Evolutionary conservation across 371 early-diverging fungal species (phyloP).

Genomic region (Rhizopus delemar): DNA sequence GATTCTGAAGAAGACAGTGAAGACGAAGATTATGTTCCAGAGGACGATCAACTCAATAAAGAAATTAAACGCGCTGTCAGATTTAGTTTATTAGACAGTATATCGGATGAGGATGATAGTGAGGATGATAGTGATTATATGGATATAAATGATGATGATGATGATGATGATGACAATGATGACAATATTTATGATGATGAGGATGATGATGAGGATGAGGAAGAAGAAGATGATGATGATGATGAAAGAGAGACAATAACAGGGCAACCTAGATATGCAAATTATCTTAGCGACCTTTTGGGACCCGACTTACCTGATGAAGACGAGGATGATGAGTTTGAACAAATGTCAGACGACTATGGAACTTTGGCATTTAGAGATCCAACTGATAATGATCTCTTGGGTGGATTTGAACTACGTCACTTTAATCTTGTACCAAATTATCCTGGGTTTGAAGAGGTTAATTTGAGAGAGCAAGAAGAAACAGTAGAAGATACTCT

Average conservation of each 20-base stretch:
- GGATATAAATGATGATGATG: not conserved
- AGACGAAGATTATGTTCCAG: not conserved
- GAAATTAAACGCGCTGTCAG: not conserved
- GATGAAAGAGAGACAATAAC: conserved; percentile 20
- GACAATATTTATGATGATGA: not conserved
- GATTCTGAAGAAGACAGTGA: not conserved
- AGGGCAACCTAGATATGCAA: conserved; percentile 19
- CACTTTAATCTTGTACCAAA: conserved; percentile 26
- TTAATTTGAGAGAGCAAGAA: conserved; percentile 26
- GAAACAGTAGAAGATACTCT: conserved; percentile 15
- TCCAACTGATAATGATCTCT: conserved; percentile 21
- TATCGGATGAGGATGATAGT: not conserved
- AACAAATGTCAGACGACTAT: conserved; percentile 13
- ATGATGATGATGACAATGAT: not conserved
- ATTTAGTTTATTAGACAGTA: not conserved
- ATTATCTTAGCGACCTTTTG: conserved; percentile 25
- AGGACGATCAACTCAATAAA: too few relatives aligned
- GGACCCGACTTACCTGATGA: conserved; percentile 35
- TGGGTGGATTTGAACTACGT: conserved; percentile 32
- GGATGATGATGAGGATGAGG: not conserved
- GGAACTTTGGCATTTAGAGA: conserved; percentile 29
- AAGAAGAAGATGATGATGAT: conserved; percentile 2
- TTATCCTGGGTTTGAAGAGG: conserved; percentile 14
- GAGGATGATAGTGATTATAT: not conserved
- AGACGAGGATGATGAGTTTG: conserved; percentile 22